Conservation (phyloP, 2,329 filamentous ascomycete species). For the Rugonectria rugulosa region DNA sequence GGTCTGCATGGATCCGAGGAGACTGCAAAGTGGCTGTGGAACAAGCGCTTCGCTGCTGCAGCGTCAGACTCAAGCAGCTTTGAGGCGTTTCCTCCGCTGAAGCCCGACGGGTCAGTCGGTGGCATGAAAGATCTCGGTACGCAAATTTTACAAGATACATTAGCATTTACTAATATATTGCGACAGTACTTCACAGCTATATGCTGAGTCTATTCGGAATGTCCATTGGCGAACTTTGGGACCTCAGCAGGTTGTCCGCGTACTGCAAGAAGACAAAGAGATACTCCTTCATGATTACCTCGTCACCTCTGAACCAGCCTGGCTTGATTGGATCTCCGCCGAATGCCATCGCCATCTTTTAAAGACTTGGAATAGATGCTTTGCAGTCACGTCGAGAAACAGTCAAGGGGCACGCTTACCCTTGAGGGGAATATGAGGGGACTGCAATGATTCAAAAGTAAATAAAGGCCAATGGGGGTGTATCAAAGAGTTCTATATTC, state of each 20-base stretch:
- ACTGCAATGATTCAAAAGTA: too few species aligned
- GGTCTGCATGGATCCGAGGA: conserved; percentile 57
- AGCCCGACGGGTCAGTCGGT: background rate
- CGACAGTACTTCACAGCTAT: conserved; percentile 55
- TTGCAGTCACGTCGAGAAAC: too few species aligned
- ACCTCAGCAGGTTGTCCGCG: conserved; percentile 9
- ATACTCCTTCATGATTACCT: conserved; percentile 19
- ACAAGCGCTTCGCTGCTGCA: conserved; percentile 68
- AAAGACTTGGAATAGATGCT: too few species aligned
- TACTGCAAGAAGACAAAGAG: conserved; percentile 4
- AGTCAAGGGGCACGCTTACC: too few species aligned
- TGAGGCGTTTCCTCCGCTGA: conserved; percentile 15
- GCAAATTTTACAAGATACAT: background rate
- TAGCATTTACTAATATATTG: background rate
- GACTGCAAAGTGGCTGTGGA: conserved; percentile 71
- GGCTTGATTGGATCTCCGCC: conserved; percentile 58
- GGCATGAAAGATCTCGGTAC: conserved; percentile 43
- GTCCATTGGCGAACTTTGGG: conserved; percentile 20
- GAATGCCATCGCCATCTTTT: conserved; percentile 58
- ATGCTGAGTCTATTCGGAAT: conserved; percentile 60
- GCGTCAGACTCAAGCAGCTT: conserved; percentile 11
- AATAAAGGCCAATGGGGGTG: too few species aligned
- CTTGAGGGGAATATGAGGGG: too few species aligned
- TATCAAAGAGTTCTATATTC: too few species aligned
- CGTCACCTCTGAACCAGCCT: conserved; percentile 46